Conservation (phyloP, 2,329 filamentous ascomycete genomes). For the Coniochaeta pulveracea region DNA sequence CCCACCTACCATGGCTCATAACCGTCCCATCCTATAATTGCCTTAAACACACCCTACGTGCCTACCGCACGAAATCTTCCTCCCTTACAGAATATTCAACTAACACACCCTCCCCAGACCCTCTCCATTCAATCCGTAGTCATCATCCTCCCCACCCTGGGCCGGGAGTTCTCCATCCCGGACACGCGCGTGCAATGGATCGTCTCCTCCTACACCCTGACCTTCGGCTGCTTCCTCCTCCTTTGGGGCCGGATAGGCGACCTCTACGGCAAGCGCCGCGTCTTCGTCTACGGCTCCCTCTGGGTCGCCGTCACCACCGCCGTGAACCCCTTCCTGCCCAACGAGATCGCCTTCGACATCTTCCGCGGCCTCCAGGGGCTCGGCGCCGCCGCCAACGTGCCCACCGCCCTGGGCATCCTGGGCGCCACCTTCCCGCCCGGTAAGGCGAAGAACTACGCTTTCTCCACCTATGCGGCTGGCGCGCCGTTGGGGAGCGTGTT, state of each 20-base stretch:
- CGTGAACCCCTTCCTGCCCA: constrained; percentile 50
- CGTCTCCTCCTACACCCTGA: constrained; percentile 52
- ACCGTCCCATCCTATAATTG: too few species aligned
- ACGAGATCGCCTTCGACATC: constrained; percentile 57
- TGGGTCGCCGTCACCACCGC: constrained; percentile 51
- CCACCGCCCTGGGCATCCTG: constrained; percentile 59
- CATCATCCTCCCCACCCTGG: constrained; percentile 53
- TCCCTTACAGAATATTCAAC: constrained; percentile 7
- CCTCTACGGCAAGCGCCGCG: constrained; percentile 52
- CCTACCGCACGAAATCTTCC: not conserved
- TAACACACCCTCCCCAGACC: constrained; percentile 26
- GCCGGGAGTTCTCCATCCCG: constrained; percentile 42
- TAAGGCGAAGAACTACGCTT: constrained; percentile 60
- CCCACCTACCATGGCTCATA: not conserved
- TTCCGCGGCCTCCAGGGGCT: constrained; percentile 55
- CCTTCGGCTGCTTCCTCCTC: constrained; percentile 57
- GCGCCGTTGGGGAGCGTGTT: constrained; percentile 53
- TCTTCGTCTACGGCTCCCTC: constrained; percentile 52
- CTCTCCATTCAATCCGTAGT: constrained; percentile 47
- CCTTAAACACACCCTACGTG: not conserved
- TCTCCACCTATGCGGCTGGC: constrained; percentile 52
- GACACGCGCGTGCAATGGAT: constrained; percentile 53
- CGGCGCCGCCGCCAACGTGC: constrained; percentile 58
- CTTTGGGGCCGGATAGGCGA: constrained; percentile 59
- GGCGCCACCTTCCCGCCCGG: constrained; percentile 57